Evolutionary conservation across 345 rosid species (phyloP), one percentile per base, ranked within the genome.

Genomic region (Conringia planisiliqua): DNA sequence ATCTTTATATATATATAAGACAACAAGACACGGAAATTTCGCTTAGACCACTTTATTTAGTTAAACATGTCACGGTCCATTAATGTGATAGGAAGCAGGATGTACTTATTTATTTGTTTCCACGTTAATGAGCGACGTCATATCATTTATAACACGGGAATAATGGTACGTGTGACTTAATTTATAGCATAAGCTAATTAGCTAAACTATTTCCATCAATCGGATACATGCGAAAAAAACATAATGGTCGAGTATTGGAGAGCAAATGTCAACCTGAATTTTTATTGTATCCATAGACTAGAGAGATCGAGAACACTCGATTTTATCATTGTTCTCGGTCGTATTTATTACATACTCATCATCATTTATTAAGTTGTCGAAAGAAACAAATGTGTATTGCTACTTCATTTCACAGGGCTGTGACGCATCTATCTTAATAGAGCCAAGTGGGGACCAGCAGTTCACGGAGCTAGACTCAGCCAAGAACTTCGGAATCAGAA

Each of bases 391-490:
- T 27, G 12, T 50, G 62, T 47, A 35, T 38, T 36, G 16, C 16
- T 42, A 40, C 20, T 52, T 18, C 68, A 29, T 30, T 67, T 54
- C 17, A 50, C 66, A 81, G 86, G 84, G 84, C 9, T 83, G 86
- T 66, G 86, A 83, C 74, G 84, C 85, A 48, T 84, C 85, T 38
- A 77, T 84, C 66, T 80, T 84, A 13, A 42, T 79, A 59, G 83
- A 79, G 27, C 74, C 62, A 38, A 73, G 73, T 5, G 67, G 75
- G 8, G 79, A 70, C 17, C 55, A 60, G 1, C 75, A 18, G 29
- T 74, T 67, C 22, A 72, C 71, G 0, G 87, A 84, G 76, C 22
- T 84, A 33, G 72, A 70, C 46, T 79, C 87, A 46, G 17, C 13
- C 14, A 84, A 81, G 74, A 84, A 81, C 74, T 81, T 77, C 10